Evolutionary conservation across 2,329 filamentous ascomycete genomes (phyloP).

Genomic region (Calcarisporium arbuscula): DNA sequence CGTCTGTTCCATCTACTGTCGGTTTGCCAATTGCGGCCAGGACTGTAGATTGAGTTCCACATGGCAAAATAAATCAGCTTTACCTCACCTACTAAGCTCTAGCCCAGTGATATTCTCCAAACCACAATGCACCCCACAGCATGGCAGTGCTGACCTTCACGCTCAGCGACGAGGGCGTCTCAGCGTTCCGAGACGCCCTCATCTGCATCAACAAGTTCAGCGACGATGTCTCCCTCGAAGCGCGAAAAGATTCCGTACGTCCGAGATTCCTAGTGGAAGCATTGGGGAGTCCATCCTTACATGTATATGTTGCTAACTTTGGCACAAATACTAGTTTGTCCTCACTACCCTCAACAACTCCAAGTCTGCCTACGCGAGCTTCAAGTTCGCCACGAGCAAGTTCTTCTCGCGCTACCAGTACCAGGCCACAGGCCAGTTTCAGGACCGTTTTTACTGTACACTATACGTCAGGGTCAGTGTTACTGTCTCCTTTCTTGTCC

Average conservation of each 20-base stretch:
- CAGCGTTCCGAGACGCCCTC: conserved; percentile 65
- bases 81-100: too few relatives aligned
- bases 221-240: conserved; percentile 71
- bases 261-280: background rate
- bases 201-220: conserved; percentile 73
- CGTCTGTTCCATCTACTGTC: too few relatives aligned
- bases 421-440: conserved; percentile 43
- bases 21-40: too few relatives aligned
- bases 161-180: conserved; percentile 65
- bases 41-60: too few relatives aligned
- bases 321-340: too few relatives aligned
- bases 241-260: conserved; percentile 58
- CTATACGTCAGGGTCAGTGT: conserved; percentile 60
- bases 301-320: too few relatives aligned
- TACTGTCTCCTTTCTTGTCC: background rate
- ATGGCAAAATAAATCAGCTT: too few relatives aligned
- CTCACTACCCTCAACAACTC: conserved; percentile 74
- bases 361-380: conserved; percentile 71
- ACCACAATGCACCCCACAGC: too few relatives aligned
- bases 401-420: conserved; percentile 73
- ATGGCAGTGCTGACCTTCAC: conserved; percentile 68
- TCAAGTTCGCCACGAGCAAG: conserved; percentile 57
- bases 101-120: background rate
- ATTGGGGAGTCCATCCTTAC: conserved; percentile 1
- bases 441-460: conserved; percentile 64